Conservation (phyloP, 73 alveolate species). For the Tetrahymena borealis region DNA sequence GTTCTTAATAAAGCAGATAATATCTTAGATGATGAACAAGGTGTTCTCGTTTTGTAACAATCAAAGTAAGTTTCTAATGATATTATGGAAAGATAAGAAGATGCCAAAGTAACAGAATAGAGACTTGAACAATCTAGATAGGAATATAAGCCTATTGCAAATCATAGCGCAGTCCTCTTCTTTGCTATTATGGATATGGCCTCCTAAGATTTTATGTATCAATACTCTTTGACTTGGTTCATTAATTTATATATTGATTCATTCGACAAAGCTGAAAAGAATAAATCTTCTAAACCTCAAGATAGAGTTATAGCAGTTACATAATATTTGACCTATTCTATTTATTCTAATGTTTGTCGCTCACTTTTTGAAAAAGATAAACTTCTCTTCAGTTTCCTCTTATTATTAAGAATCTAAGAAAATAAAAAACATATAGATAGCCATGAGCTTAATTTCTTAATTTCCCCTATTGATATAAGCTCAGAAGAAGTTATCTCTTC, state of each 20-base stretch:
- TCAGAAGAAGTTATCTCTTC: neutral
- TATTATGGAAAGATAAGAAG: slow-evolving; percentile 67
- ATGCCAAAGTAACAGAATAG: slow-evolving; percentile 78
- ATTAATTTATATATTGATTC: slow-evolving; percentile 67
- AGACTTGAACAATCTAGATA: slow-evolving; percentile 75
- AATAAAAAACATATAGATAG: slow-evolving; percentile 42
- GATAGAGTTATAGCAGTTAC: slow-evolving; percentile 70
- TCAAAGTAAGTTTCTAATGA: slow-evolving; percentile 84
- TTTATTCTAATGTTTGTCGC: slow-evolving; percentile 90
- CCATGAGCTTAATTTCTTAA: slow-evolving; percentile 58
- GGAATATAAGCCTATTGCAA: slow-evolving; percentile 82
- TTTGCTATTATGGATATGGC: slow-evolving; percentile 69
- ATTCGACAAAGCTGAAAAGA: slow-evolving; percentile 48
- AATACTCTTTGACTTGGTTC: slow-evolving; percentile 92
- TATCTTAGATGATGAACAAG: slow-evolving; percentile 81
- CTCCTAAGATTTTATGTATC: slow-evolving; percentile 89
- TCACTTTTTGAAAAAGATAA: slow-evolving; percentile 97
- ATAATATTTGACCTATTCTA: slow-evolving; percentile 69
- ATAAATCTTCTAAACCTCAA: slow-evolving; percentile 14
- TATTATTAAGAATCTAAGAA: slow-evolving; percentile 74
- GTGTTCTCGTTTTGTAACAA: slow-evolving; percentile 73
- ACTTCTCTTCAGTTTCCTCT: slow-evolving; percentile 87
- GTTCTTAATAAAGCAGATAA: slow-evolving; percentile 76
- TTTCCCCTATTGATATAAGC: slow-evolving; percentile 14
- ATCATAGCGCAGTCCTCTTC: slow-evolving; percentile 75